Base-by-base conservation (phyloP, 441 rosid species). In the Gossypium davidsonii region DNA sequence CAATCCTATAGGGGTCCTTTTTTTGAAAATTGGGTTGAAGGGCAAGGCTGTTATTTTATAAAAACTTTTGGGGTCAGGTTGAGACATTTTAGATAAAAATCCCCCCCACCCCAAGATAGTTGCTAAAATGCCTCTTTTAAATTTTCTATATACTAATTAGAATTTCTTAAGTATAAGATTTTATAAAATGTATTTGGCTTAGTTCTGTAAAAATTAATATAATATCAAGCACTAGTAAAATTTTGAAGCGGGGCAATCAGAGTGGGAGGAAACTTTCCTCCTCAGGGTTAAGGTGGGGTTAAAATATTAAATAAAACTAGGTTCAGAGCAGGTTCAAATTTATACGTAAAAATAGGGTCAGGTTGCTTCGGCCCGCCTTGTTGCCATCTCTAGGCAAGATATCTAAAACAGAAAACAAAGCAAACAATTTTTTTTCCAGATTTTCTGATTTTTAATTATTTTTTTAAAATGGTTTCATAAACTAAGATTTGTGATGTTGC, bases 381-480 rank as follows among this genome's bases (percentile, higher is more conserved):
- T 9, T 57, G 61, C 61, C 28, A 52, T 55, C 20, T 34, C 52
- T 17, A 21, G 31, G 48, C 26, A 28, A 15, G 49, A 10, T 28
- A 34, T 53, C 52, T 18, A 56, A 70, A 37, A 69, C 5, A 53
- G 25, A 53, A 51, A 26, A 67, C 37, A 6, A 6, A 53, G 60
- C 28, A 34, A 20, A 57, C 20, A 55, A 10, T 11, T 39, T 68
- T 44, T 25, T 39, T 68, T 44, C 20, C 39, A 18, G 25, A 7
- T 67, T 42, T 23, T 74, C 44, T 28, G 42, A 9, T 67, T 56
- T 12, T 56, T 67, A 21, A 14, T 15, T 44, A 15, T 7, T 46
- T 44, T 39, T 74, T 49, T 31, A 61, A 61, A 60, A 49, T 69
- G 72, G 10, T 53, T 69, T 55, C 49, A 18, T 69, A 42, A 53